Percentiles rank a stretch among this genome's conserved stretches.
Evolutionary conservation across 805 yeast genomes (phyloP).

Genomic region (Candida endomychidarum): DNA sequence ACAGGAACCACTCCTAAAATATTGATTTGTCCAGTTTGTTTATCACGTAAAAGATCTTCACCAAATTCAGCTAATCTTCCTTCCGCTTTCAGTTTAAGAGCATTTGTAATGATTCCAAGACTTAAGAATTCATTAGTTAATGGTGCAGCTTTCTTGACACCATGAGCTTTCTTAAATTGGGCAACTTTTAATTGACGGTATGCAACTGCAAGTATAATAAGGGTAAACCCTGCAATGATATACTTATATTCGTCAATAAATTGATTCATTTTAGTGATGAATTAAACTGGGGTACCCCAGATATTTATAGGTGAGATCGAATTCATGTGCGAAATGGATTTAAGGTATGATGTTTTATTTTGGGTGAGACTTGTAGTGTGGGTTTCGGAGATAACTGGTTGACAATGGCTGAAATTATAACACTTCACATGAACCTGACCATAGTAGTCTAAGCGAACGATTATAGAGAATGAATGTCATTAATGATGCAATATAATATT

Average conservation of each 20-base stretch:
- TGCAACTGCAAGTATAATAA: background rate
- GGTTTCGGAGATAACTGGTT: too few relatives aligned
- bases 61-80: constrained; percentile 27
- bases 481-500: too few relatives aligned
- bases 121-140: constrained; percentile 7
- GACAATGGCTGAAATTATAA: too few relatives aligned
- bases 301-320: too few relatives aligned
- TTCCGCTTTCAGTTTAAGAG: constrained; percentile 16
- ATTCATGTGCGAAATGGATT: too few relatives aligned
- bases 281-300: too few relatives aligned
- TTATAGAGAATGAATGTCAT: too few relatives aligned
- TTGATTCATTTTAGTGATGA: too few relatives aligned
- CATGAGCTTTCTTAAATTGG: constrained; percentile 18
- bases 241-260: constrained; percentile 4
- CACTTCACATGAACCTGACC: too few relatives aligned
- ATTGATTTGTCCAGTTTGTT: constrained; percentile 17
- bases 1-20: constrained; percentile 23
- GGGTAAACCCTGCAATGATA: constrained; percentile 1
- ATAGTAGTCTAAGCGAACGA: too few relatives aligned
- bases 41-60: constrained; percentile 12
- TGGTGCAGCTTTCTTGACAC: constrained; percentile 18
- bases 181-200: background rate
- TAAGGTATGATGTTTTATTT: too few relatives aligned
- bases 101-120: constrained; percentile 12
- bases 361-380: too few relatives aligned